Percentiles rank a stretch among this genome's conserved stretches.
Conservation (phyloP, 1,139 yeast species). For the Meyerozyma smithsonii region DNA sequence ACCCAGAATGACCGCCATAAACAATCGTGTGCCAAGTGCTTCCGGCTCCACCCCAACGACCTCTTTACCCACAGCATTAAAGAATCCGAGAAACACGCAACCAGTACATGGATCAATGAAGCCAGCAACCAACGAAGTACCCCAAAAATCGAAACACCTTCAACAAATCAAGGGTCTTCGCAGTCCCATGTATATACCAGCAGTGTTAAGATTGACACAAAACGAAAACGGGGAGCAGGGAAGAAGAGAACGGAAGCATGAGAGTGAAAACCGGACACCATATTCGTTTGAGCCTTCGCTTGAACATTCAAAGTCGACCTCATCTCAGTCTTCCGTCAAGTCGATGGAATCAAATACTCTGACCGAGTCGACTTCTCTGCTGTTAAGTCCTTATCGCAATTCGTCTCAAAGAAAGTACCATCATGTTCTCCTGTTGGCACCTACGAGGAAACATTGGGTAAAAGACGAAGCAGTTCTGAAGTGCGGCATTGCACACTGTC, state of each 20-base stretch:
- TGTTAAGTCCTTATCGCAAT: slow-evolving; percentile 8
- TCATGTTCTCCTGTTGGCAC: slow-evolving; percentile 37
- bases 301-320: not conserved
- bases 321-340: slow-evolving; percentile 22
- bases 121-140: not conserved
- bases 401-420: slow-evolving; percentile 21
- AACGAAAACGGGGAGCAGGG: slow-evolving; percentile 5
- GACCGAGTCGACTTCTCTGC: slow-evolving; percentile 20
- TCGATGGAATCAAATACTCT: slow-evolving; percentile 36
- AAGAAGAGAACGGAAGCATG: not conserved
- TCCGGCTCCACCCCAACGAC: not conserved
- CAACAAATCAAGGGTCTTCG: slow-evolving; percentile 69
- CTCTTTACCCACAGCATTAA: not conserved
- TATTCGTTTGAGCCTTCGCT: not conserved
- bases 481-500: slow-evolving; percentile 61
- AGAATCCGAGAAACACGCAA: not conserved
- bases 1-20: not conserved
- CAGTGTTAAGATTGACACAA: slow-evolving; percentile 62
- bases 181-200: slow-evolving; percentile 85
- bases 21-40: not conserved
- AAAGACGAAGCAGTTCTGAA: slow-evolving; percentile 60
- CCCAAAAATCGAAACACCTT: slow-evolving; percentile 18
- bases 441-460: slow-evolving; percentile 73
- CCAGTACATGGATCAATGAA: not conserved
- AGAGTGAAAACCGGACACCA: not conserved